Percentiles rank a stretch among this genome's conserved stretches.
Conservation (phyloP, 257 asterid genomes). For the Paraleonurus japonicus region DNA sequence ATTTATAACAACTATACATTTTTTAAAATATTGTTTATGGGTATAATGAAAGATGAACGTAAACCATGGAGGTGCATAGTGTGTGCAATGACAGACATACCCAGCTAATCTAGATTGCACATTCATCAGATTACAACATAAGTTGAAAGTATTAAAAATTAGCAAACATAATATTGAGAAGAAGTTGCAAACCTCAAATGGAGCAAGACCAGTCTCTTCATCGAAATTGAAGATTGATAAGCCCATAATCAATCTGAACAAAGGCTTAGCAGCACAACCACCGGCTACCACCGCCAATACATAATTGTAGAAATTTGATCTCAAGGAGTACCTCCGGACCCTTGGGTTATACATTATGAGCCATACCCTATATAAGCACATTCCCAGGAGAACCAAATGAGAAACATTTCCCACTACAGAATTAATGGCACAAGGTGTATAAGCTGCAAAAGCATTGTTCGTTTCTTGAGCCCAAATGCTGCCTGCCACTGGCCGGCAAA, state of each 20-base stretch:
- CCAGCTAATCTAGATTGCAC: not conserved
- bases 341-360: constrained; percentile 40
- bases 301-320: constrained; percentile 59
- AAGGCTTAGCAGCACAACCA: constrained; percentile 66
- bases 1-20: not conserved
- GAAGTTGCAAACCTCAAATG: constrained; percentile 62
- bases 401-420: constrained; percentile 62
- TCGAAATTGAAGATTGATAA: constrained; percentile 61
- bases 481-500: constrained; percentile 68
- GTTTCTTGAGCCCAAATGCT: constrained; percentile 67
- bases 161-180: constrained; percentile 8
- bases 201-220: constrained; percentile 55
- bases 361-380: constrained; percentile 65
- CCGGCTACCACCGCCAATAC: constrained; percentile 48
- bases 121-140: not conserved
- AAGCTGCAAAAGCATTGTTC: constrained; percentile 65
- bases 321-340: constrained; percentile 49
- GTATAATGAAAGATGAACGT: not conserved
- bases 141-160: not conserved
- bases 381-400: constrained; percentile 51
- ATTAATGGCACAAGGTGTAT: constrained; percentile 72
- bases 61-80: not conserved
- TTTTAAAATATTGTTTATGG: not conserved
- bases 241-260: constrained; percentile 60
- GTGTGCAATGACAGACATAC: not conserved